A percentile compares a stretch with the other conserved stretches of the same genome.
These are phyloP conservation scores for Xylaria sp. DNA, from an alignment of 2,329 filamentous ascomycete genomes.

Conservation along the genomic window DNA sequence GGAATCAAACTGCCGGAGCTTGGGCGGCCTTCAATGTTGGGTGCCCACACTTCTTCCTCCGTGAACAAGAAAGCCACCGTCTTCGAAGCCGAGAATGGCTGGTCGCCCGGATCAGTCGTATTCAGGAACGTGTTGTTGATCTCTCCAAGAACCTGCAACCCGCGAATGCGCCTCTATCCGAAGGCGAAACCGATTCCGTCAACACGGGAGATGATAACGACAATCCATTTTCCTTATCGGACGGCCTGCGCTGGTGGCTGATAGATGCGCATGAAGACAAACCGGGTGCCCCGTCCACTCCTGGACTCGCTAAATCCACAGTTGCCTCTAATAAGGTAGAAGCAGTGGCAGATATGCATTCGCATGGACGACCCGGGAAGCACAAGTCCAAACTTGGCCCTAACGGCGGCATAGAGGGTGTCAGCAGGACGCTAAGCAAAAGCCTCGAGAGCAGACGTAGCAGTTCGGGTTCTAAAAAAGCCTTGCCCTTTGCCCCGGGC, in stretches of 20 bases:
- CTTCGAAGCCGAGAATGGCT: conserved; percentile 90
- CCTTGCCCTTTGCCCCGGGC: conserved; percentile 59
- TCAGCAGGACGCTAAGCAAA: conserved; percentile 80
- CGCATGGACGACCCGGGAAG: conserved; percentile 50
- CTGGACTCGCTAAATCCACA: conserved; percentile 88
- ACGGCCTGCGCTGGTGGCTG: conserved; percentile 94
- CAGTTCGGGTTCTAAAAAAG: conserved; percentile 84
- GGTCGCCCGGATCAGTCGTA: conserved; percentile 87
- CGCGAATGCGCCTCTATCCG: conserved; percentile 49
- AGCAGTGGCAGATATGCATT: conserved; percentile 75
- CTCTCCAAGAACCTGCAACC: conserved; percentile 74
- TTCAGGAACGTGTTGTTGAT: conserved; percentile 93
- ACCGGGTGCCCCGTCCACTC: conserved; percentile 86
- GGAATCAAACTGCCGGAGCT: conserved; percentile 90
- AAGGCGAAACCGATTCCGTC: conserved; percentile 55
- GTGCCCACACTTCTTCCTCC: conserved; percentile 94
- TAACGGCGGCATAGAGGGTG: conserved; percentile 68
- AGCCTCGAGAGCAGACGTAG: conserved; percentile 90
- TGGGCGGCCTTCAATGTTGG: conserved; percentile 99
- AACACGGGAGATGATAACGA: conserved; percentile 77
- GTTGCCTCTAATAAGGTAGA: conserved; percentile 88
- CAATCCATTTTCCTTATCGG: conserved; percentile 95
- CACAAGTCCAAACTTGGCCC: conserved; percentile 52
- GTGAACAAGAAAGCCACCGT: conserved; percentile 88
- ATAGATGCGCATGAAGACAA: conserved; percentile 95